A percentile compares a stretch with the other conserved stretches of the same genome.
These are phyloP conservation scores for Tricholoma terreum DNA, from an alignment of 768 basidiomycete genomes.

Conservation along the genomic window DNA sequence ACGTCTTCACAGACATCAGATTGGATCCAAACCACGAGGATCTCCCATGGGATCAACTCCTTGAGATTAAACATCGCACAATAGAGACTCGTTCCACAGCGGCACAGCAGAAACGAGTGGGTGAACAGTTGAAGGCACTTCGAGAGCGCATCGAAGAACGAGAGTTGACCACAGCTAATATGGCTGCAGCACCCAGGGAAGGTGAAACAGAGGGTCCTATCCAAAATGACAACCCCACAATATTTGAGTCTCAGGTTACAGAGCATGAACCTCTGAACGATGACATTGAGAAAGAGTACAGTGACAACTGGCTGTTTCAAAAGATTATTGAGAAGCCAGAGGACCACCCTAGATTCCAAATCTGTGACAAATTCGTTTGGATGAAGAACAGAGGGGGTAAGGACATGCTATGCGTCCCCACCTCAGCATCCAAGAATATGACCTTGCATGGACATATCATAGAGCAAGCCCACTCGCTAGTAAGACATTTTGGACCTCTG, in stretches of 20 bases:
- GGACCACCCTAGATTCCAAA: neutral
- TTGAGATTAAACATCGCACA: neutral
- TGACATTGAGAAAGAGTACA: neutral
- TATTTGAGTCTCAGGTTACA: neutral
- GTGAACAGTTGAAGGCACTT: neutral
- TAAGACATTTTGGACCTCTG: slow-evolving; percentile 32
- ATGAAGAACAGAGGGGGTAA: neutral
- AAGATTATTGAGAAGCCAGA: neutral
- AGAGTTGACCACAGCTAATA: neutral
- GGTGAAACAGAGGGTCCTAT: too few species aligned
- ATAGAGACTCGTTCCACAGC: neutral
- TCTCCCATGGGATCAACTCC: neutral
- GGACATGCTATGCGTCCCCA: too few species aligned
- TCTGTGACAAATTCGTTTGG: neutral
- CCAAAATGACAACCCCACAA: neutral
- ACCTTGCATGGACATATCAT: slow-evolving; percentile 11
- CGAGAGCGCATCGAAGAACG: neutral
- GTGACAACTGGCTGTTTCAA: neutral
- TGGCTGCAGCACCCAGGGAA: neutral
- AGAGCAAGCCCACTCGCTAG: slow-evolving; percentile 21
- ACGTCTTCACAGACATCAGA: too few species aligned
- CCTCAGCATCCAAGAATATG: neutral
- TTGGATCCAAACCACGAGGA: too few species aligned
- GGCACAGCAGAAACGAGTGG: too few species aligned
- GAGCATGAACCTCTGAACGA: neutral